Evolutionary conservation across 1,139 yeast species (phyloP).

Genomic region (Diutina rugosa): DNA sequence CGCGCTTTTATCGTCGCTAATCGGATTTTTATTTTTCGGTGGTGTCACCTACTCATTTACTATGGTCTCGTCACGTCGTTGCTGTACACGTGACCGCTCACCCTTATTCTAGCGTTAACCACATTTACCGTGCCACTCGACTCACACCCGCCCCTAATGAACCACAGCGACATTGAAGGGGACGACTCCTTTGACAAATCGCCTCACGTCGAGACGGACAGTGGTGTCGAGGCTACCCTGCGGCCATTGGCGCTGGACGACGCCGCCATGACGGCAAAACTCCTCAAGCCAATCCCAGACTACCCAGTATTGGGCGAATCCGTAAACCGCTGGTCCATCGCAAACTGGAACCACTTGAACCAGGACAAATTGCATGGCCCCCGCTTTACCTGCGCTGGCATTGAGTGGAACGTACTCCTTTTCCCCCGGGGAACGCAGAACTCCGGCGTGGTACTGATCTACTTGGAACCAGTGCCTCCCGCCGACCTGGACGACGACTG

Average conservation of each 20-base stretch:
- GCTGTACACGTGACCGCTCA: not conserved
- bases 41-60: not conserved
- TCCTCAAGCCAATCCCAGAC: conserved; percentile 16
- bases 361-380: conserved; percentile 38
- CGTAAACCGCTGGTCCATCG: conserved; percentile 62
- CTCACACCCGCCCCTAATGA: not conserved
- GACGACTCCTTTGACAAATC: not conserved
- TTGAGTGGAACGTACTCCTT: conserved; percentile 59
- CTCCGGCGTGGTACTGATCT: conserved; percentile 39
- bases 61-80: not conserved
- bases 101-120: not conserved
- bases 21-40: too few species aligned
- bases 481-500: conserved; percentile 28
- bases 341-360: conserved; percentile 43
- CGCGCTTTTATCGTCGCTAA: not conserved
- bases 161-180: not conserved
- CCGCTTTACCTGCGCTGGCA: conserved; percentile 51
- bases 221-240: not conserved
- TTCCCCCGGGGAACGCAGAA: conserved; percentile 55
- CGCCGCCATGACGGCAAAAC: not conserved
- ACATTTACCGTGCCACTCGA: not conserved
- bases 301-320: conserved; percentile 27
- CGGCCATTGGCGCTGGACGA: not conserved
- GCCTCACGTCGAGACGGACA: not conserved
- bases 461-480: conserved; percentile 47